Base-by-base conservation (phyloP, 257 asterid genomes). In the Ehretia macrophylla region DNA sequence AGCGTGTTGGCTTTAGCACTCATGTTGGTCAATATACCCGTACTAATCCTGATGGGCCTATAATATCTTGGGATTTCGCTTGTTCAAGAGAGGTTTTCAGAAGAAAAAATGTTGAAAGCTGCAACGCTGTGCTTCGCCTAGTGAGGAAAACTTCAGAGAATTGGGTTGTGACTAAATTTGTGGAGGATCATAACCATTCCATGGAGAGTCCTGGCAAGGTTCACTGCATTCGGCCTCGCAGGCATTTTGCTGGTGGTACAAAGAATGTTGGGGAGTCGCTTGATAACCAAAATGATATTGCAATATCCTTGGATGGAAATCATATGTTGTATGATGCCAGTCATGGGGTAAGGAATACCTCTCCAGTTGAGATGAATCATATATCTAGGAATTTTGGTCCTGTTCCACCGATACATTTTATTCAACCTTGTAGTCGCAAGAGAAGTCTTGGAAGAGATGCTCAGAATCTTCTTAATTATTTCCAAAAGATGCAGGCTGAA, bases 171-270 rank as follows among this genome's bases (percentile, higher is more conserved):
- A 77, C 88, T 38, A 84, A 83, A 67, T 89, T 86, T 71, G 85
- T 84, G 42, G 87, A 84, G 77, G 91, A 84, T 50, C 97, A 89
- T 68, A 82, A 72, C 71, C 97, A 89, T 77, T 79, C 90, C 55
- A 63, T 18, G 2, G 72, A 60, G 62, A 64, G 77, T 64, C 85
- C 87, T 38, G 51, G 76, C 75, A 86, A 82, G 70, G 85, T 80
- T 74, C 91, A 83, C 69, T 66, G 75, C 65, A 82, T 82, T 23
- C 77, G 79, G 45, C 84, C 94, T 21, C 81, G 80, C 14, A 76
- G 87, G 70, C 87, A 84, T 69, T 78, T 84, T 56, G 78, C 85
- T 73, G 94, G 91, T 57, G 70, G 85, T 75, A 51, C 77, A 27
- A 74, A 80, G 73, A 78, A 61, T 55, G 72, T 56, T 27, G 70